Conservation (phyloP, 768 basidiomycete genomes). For the Lactifluus piperatus region DNA sequence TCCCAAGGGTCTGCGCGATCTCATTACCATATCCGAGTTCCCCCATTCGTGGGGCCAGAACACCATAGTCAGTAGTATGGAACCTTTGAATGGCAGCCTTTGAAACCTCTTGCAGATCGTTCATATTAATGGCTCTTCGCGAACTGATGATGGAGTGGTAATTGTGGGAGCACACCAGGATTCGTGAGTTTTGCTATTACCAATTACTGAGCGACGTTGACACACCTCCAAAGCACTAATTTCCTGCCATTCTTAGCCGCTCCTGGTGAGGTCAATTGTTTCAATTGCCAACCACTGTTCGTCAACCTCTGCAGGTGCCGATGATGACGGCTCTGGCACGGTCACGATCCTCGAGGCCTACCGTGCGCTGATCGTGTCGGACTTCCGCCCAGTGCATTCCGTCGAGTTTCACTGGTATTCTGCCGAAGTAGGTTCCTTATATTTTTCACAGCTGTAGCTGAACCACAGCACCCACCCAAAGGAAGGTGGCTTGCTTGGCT, state of each 20-base stretch:
- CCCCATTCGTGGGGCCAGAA: conserved; percentile 81
- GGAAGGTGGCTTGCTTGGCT: conserved; percentile 83
- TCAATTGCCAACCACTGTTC: conserved; percentile 1
- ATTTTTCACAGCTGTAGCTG: background rate
- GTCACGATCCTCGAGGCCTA: conserved; percentile 76
- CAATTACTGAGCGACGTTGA: background rate
- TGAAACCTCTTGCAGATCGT: conserved; percentile 44
- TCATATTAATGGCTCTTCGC: conserved; percentile 64
- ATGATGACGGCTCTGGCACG: conserved; percentile 53
- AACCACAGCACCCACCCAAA: conserved; percentile 22
- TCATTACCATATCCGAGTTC: conserved; percentile 66
- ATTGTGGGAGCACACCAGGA: conserved; percentile 80
- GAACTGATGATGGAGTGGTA: conserved; percentile 50
- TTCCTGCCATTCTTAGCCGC: conserved; percentile 71
- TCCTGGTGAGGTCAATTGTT: conserved; percentile 40
- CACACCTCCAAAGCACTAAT: conserved; percentile 44
- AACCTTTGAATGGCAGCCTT: background rate
- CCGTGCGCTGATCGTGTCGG: conserved; percentile 56
- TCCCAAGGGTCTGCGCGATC: conserved; percentile 42
- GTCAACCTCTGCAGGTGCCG: conserved; percentile 46
- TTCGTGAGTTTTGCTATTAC: conserved; percentile 36
- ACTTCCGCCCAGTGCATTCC: conserved; percentile 55
- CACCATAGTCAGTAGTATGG: conserved; percentile 45
- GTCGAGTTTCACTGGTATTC: conserved; percentile 85
- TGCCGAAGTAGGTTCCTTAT: conserved; percentile 47